Evolutionary conservation across 2,329 filamentous ascomycete genomes (phyloP), one percentile per base, ranked within the genome.

Genomic region (Clonostachys rosea): DNA sequence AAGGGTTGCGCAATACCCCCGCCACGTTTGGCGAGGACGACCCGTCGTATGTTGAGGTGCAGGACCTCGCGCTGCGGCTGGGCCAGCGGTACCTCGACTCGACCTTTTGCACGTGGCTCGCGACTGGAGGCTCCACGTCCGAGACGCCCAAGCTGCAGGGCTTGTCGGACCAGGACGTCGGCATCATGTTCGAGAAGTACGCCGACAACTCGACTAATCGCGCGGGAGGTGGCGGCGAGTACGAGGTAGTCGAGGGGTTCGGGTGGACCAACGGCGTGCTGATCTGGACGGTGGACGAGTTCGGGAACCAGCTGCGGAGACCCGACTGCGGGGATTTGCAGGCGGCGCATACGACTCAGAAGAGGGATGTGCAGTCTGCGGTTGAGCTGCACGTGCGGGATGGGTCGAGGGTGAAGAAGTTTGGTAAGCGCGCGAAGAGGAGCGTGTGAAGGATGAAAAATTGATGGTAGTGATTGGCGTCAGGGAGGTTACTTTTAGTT

Each of bases 111-210:
- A 86, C 83, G 1, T 87, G 83, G 84, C 80, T 76, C 49, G 79
- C 79, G 6, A 87, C 84, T 0, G 84, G 84, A 18, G 84, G 83
- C 5, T 73, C 75, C 3, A 86, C 82, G 0, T 67, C 68, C 11
- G 63, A 70, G 51, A 73, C 68, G 40, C 76, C 75, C 33, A 75
- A 70, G 59, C 67, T 83, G 46, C 59, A 62, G 14, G 76, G 76
- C 1, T 59, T 78, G 1, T 56, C 63, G 0, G 56, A 67, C 2
- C 55, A 67, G 7, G 65, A 70, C 17, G 63, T 64, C 8, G 84
- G 84, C 18, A 79, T 78, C 59, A 86, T 87, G 70, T 87, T 87
- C 59, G 84, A 87, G 61, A 87, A 87, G 70, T 87, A 87, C 58
- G 70, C 69, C 12, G 79, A 84, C 53, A 77, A 76, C 48, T 65